phyloP scores from a whole-genome alignment of 345 rosid species.

The Hypericum androsaemum region DNA sequence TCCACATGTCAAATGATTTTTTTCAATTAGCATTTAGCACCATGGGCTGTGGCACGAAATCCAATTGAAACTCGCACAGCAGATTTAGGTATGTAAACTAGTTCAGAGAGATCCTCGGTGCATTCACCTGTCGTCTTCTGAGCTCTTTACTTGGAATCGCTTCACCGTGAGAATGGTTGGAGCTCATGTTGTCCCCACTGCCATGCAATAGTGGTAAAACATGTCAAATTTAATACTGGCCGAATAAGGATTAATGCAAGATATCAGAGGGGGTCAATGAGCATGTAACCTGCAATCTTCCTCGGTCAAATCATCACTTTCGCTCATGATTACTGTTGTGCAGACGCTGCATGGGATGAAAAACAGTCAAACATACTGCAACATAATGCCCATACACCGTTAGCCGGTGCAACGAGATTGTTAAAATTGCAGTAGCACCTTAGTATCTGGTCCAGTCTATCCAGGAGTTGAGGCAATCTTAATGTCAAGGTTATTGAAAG shows the following conservation, averaged over 20 bases:
- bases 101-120: neutral
- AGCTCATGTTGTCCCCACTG: constrained; percentile 59
- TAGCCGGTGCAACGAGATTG: constrained; percentile 3
- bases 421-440: constrained; percentile 35
- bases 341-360: constrained; percentile 46
- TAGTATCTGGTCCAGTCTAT: constrained; percentile 82
- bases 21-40: neutral
- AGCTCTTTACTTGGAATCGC: constrained; percentile 69
- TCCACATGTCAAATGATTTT: neutral
- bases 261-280: neutral
- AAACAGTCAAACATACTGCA: neutral
- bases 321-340: constrained; percentile 75
- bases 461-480: constrained; percentile 86
- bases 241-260: neutral
- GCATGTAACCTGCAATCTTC: constrained; percentile 69
- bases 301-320: constrained; percentile 52
- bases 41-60: no score
- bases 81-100: no score
- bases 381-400: constrained; percentile 2
- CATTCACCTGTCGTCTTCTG: constrained; percentile 67
- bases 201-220: constrained; percentile 10
- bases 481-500: constrained; percentile 81
- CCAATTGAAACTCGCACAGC: no score
- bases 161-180: constrained; percentile 56
- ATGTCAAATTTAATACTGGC: constrained; percentile 2